A percentile compares a stretch with the other conserved stretches of the same genome.
phyloP scores from a whole-genome alignment of 371 early-diverging fungal genomes.

The Mortierella sp. region DNA sequence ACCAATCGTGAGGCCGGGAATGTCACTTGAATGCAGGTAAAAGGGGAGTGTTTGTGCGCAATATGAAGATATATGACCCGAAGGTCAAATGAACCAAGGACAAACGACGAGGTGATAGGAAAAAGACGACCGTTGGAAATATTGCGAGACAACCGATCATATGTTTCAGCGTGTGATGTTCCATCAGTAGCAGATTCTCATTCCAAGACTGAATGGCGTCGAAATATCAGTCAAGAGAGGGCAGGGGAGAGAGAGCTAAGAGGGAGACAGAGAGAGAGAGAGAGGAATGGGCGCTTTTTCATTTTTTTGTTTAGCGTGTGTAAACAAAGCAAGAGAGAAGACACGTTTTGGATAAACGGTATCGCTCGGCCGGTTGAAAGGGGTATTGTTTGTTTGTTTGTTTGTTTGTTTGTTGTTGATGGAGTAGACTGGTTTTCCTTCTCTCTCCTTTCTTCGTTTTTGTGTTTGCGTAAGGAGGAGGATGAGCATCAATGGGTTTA shows the following conservation, averaged over 20 bases:
- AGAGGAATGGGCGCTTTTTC: neutral
- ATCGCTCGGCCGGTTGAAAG: neutral
- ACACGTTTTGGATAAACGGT: neutral
- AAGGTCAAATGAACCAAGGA: too few species aligned
- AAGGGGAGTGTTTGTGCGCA: too few species aligned
- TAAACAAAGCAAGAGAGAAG: neutral
- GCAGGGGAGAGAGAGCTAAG: neutral
- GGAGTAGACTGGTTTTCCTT: neutral
- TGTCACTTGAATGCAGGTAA: too few species aligned
- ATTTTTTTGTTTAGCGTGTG: neutral
- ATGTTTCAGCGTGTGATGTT: too few species aligned
- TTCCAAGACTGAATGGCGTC: neutral
- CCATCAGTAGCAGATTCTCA: neutral
- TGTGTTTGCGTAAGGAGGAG: too few species aligned
- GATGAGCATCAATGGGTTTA: too few species aligned
- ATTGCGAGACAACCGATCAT: too few species aligned
- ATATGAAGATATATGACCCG: too few species aligned
- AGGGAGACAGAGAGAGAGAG: neutral
- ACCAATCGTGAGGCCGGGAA: too few species aligned
- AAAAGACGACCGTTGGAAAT: too few species aligned
- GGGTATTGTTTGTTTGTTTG: neutral
- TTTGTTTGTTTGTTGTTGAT: too few species aligned
- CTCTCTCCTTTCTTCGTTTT: neutral
- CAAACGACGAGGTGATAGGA: too few species aligned
- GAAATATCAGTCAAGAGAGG: neutral